These are phyloP conservation scores for Tilletia caries DNA, from an alignment of 1,284 basidiomycete species.

Conservation along the genomic window DNA sequence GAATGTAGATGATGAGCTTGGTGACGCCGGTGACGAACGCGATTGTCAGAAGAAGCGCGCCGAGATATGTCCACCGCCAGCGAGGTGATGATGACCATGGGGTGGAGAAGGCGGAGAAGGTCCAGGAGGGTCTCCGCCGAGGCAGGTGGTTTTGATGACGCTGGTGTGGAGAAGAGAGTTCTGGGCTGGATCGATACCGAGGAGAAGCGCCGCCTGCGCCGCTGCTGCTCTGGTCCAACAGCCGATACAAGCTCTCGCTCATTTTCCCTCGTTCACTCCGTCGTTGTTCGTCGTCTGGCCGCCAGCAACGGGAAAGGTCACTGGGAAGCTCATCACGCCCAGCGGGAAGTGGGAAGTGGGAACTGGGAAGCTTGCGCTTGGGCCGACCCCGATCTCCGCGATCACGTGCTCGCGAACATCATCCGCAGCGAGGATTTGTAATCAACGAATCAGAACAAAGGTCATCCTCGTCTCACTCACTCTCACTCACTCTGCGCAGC, in stretches of 20 bases:
- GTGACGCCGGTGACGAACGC: slow-evolving; percentile 61
- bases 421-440: no score
- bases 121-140: neutral
- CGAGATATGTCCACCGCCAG: slow-evolving; percentile 58
- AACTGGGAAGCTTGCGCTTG: no score
- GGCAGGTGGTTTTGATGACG: neutral
- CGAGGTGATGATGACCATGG: slow-evolving; percentile 68
- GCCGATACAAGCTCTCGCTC: neutral
- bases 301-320: no score
- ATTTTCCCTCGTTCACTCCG: neutral
- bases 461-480: no score
- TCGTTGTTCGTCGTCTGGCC: no score
- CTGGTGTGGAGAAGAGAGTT: neutral
- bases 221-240: neutral
- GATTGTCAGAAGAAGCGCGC: slow-evolving; percentile 67
- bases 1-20: slow-evolving; percentile 78
- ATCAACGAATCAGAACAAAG: no score
- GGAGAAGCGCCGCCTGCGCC: neutral
- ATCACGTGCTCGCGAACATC: no score
- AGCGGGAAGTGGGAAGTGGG: no score
- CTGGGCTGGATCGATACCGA: neutral
- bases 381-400: no score
- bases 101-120: neutral
- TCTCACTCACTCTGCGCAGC: no score
- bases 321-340: no score